These are phyloP conservation scores for Aspergillus phoenicis DNA, from an alignment of 2,329 filamentous ascomycete genomes.

Conservation along the genomic window DNA sequence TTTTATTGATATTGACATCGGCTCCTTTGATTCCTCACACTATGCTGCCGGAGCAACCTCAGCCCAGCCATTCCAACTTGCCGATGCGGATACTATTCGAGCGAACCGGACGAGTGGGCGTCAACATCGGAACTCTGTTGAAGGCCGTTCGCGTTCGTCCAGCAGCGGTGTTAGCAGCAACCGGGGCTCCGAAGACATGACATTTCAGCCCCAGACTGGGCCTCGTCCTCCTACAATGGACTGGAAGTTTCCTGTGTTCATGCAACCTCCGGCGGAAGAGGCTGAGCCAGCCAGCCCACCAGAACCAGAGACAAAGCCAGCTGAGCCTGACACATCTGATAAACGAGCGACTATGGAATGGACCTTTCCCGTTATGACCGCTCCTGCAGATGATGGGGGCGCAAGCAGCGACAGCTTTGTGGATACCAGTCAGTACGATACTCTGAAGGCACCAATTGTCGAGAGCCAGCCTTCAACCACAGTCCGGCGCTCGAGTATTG, in stretches of 20 bases:
- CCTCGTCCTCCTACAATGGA: conserved; percentile 51
- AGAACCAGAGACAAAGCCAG: conserved; percentile 16
- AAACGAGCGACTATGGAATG: conserved; percentile 54
- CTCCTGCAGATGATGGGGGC: conserved; percentile 20
- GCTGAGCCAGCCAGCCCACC: conserved; percentile 13
- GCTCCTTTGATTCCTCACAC: conserved; percentile 51
- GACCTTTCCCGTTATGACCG: conserved; percentile 54
- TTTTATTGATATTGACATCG: conserved; percentile 61
- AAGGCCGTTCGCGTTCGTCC: conserved; percentile 36
- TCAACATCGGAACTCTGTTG: conserved; percentile 41
- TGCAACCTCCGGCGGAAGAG: conserved; percentile 24
- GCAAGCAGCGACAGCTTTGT: conserved; percentile 7
- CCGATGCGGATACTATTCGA: conserved; percentile 58
- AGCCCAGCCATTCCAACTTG: conserved; percentile 54
- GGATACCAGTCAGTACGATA: conserved; percentile 33
- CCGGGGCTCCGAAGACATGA: conserved; percentile 31
- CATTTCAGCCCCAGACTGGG: conserved; percentile 37
- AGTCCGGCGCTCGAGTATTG: conserved; percentile 20
- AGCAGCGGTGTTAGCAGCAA: conserved; percentile 32
- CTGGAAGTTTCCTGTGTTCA: conserved; percentile 49
- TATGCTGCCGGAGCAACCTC: conserved; percentile 57
- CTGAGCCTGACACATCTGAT: conserved; percentile 28
- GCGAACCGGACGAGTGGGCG: conserved; percentile 57
- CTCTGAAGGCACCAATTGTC: conserved; percentile 34
- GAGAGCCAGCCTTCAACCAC: conserved; percentile 20